Base-by-base conservation (phyloP, 768 basidiomycete species). In the Boletellus sp. region DNA sequence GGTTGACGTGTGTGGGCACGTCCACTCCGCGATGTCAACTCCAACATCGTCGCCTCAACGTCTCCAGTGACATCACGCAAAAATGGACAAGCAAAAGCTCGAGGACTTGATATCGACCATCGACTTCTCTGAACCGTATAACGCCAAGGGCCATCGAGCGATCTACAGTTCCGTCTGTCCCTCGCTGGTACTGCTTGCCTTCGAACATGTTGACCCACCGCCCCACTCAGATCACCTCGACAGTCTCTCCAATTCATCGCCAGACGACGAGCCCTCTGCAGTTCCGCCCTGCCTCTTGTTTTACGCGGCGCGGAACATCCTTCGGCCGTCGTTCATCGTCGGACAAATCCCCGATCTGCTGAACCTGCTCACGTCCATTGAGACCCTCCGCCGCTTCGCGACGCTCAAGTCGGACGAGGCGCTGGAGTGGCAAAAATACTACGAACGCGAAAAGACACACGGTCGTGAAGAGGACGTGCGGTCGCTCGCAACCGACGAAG, bases 301-400 rank as follows among this genome's bases (percentile, higher is more conserved):
- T 47, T 67, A 67, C 40, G 49, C 50, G 6, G 62, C 51, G 4
- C 65, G 61, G 41, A 67, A 67, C 47, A 65, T 67, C 24, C 57
- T 69, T 11, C 54, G 17, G 0, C 66, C 67, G 4, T 44, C 49
- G n/a, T 63, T 67, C 40, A 59, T 67, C 12, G 6, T 67, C 11
- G 67, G 65, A 4, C 66, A 67, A 44, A 60, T 67, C 16, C 63
- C 67, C 4, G 67, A 65, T 31, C 31, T 69, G 34, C 56, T 69
- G 22, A 45, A 67, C 37, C 49, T 58, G 28, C 56, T 67, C 19
- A 23, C 57, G 3, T 31, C 43, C 10, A 22, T 69, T 33, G 67
- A 69, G 34, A 46, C 36, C 0, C 57, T 59, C n/a, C 58, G 65
- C 20, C 57, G 37, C 17, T 58, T 54, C 16, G 59, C 59, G 0